Evolutionary conservation across 768 basidiomycete species (phyloP), one percentile per base, ranked within the genome.

Genomic region (Mycena latifolia): DNA sequence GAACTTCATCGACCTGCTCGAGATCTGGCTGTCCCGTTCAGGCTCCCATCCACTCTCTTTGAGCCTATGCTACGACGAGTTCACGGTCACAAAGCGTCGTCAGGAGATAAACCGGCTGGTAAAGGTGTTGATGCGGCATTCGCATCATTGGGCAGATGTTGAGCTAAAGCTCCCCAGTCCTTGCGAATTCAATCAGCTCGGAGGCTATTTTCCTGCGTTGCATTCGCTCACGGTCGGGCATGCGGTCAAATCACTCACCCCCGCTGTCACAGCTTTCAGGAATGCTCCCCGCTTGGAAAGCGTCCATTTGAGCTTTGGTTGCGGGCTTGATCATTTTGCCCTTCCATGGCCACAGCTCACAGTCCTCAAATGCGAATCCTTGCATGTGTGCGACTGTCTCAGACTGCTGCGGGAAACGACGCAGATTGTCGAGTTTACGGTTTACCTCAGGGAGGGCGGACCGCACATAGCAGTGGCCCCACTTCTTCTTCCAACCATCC

Each of bases 1-100:
- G 28, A 43, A 24, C 20, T 43, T 61, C 27, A n/a, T 61, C 11
- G 50, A 41, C 41, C 59, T 61, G 20, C 27, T 61, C 50, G 59
- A 29, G 17, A 50, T 61, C 12, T 61, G 59, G 59, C 50, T 61
- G 20, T 61, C 59, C 50, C 59, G 59, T 20, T 17, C 59, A 24
- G 59, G 59, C 17, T 52, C 50, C 5, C 59, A 61, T 31, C 59
- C 50, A 29, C 51, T 61, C 39, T 61, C 59, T 12, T 29, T 61
- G 50, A 52, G 59, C 39, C 6, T 61, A n/a, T 41, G 25, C 29
- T 61, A 61, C 50, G 50, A 61, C 59, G 59, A 61, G 51, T 61
- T 31, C 24, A 61, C 59, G 37, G 47, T 18, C 11, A n/a, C 50
- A 9, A 43, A 61, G 8, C 50, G 50, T 10, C 59, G 59, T 1